Evolutionary conservation across 768 basidiomycete species (phyloP).

Genomic region (Amanita exitialis): DNA sequence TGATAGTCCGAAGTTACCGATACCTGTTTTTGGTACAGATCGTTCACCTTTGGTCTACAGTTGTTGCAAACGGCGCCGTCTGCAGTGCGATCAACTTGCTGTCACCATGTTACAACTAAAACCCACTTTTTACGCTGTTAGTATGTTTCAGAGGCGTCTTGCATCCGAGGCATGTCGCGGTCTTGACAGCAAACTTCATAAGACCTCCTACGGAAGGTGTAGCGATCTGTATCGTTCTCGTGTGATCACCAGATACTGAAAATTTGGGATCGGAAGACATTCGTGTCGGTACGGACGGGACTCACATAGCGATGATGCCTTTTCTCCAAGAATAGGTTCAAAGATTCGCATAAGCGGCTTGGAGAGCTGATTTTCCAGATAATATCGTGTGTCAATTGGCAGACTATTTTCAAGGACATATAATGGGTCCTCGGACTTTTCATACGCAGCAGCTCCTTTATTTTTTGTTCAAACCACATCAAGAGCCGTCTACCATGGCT

Average conservation of each 20-base stretch:
- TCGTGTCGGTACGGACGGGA: constrained; percentile 8
- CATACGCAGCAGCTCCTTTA: constrained; percentile 89
- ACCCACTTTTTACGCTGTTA: constrained; percentile 66
- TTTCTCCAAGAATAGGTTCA: constrained; percentile 93
- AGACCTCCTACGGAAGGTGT: constrained; percentile 94
- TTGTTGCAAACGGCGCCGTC: constrained; percentile 94
- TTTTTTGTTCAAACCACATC: background rate
- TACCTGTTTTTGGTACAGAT: constrained; percentile 90
- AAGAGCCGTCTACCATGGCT: background rate
- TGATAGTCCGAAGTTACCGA: constrained; percentile 66
- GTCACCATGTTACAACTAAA: background rate
- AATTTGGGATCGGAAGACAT: constrained; percentile 4
- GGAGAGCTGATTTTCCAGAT: constrained; percentile 94
- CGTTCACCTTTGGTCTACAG: constrained; percentile 76
- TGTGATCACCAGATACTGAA: constrained; percentile 92
- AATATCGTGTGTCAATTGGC: constrained; percentile 96
- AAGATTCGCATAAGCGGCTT: constrained; percentile 97
- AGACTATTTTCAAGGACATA: constrained; percentile 97
- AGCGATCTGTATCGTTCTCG: constrained; percentile 89
- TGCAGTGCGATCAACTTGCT: constrained; percentile 18
- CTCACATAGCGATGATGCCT: constrained; percentile 75
- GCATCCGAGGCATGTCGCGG: constrained; percentile 90
- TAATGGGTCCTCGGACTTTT: constrained; percentile 96
- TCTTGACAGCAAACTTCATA: constrained; percentile 99
- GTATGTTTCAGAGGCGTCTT: constrained; percentile 76